Conservation (phyloP, 1,284 basidiomycete genomes). For the Kwoniella shivajii region DNA sequence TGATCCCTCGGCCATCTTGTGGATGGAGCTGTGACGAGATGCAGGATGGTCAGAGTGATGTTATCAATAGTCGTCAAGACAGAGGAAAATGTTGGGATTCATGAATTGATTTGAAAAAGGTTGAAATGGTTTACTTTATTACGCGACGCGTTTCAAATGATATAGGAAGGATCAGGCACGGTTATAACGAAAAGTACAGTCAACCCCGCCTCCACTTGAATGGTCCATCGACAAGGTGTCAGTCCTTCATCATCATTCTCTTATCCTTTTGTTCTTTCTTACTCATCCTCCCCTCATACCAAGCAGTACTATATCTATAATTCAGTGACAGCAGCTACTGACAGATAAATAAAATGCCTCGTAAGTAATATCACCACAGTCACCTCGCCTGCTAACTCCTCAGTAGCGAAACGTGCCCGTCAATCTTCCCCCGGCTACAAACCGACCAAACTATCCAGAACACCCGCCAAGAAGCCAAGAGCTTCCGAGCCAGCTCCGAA, state of each 20-base stretch:
- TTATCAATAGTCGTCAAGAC: too few species aligned
- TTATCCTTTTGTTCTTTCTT: neutral
- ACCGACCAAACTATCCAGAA: neutral
- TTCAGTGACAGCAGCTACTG: neutral
- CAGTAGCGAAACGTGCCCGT: too few species aligned
- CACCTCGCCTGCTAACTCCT: too few species aligned
- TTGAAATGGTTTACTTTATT: neutral
- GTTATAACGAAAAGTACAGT: neutral
- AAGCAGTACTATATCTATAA: too few species aligned
- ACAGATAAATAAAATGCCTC: neutral
- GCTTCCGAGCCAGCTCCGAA: slow-evolving; percentile 4
- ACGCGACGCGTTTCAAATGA: slow-evolving; percentile 14
- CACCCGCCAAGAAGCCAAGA: neutral
- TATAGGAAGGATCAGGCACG: slow-evolving; percentile 2
- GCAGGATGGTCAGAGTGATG: too few species aligned
- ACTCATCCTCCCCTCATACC: too few species aligned
- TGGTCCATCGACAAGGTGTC: too few species aligned
- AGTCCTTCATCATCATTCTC: neutral
- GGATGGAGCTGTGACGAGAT: too few species aligned
- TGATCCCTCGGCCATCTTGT: too few species aligned
- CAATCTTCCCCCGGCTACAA: neutral
- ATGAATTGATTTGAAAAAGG: too few species aligned
- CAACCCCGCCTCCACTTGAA: slow-evolving; percentile 2
- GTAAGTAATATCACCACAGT: too few species aligned
- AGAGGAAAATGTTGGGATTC: too few species aligned